These are phyloP conservation scores for Baorangia bicolor DNA, from an alignment of 768 basidiomycete species.

Conservation along the genomic window DNA sequence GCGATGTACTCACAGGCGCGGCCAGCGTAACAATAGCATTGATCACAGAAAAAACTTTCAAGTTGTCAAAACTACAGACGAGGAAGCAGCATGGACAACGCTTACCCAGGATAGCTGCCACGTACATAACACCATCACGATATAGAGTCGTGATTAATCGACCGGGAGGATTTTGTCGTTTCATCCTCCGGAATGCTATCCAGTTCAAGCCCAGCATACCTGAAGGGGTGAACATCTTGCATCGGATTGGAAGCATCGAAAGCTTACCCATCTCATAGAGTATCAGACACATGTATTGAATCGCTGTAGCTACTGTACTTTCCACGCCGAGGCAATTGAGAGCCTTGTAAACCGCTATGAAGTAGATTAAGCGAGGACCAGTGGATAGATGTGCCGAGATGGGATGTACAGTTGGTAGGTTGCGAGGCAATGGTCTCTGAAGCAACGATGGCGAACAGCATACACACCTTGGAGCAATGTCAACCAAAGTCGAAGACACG, in stretches of 20 bases:
- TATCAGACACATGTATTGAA: constrained; percentile 11
- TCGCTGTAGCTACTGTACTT: constrained; percentile 1
- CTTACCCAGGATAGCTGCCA: constrained; percentile 17
- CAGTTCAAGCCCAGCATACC: constrained; percentile 19
- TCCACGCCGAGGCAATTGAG: constrained; percentile 11
- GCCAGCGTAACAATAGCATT: constrained; percentile 14
- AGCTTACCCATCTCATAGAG: constrained; percentile 16
- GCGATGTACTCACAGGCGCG: constrained; percentile 2
- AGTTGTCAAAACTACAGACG: neutral
- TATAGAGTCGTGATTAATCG: constrained; percentile 12
- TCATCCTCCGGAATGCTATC: constrained; percentile 17
- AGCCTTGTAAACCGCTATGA: constrained; percentile 10
- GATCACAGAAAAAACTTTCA: constrained; percentile 18
- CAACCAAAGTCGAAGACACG: neutral
- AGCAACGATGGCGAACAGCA: constrained; percentile 1
- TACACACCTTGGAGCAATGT: constrained; percentile 3
- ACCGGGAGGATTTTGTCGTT: constrained; percentile 4
- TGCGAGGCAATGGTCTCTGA: constrained; percentile 5
- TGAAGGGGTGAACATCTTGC: neutral
- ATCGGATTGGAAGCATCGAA: neutral
- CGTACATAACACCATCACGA: constrained; percentile 20
- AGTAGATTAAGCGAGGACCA: neutral
- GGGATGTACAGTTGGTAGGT: constrained; percentile 5
- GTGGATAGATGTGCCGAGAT: neutral
- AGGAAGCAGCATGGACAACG: neutral